phyloP scores from a whole-genome alignment of 768 basidiomycete species.

The Rickenella mellea region DNA sequence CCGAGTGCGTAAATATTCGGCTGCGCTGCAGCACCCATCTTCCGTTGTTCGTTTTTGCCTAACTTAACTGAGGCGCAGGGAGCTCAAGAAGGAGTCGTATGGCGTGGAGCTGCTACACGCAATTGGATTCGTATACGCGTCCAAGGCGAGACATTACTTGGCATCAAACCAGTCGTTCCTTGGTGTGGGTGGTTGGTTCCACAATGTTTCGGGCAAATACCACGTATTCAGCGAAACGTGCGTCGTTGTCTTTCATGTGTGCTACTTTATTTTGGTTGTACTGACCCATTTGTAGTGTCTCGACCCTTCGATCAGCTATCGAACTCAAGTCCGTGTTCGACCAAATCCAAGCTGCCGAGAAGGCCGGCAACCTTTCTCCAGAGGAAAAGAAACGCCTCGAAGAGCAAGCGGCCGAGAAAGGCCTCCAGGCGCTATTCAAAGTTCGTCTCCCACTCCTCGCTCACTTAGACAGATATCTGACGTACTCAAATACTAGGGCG shows the following conservation, averaged over 20 bases:
- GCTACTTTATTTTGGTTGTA: not conserved
- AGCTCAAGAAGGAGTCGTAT: conserved; percentile 79
- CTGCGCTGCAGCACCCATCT: no score
- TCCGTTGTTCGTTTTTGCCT: conserved; percentile 2
- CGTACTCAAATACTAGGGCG: no score
- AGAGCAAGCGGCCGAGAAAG: conserved; percentile 91
- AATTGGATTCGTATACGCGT: conserved; percentile 76
- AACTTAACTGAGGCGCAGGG: conserved; percentile 30
- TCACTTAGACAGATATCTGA: not conserved
- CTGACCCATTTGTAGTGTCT: conserved; percentile 44
- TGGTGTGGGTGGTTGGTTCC: conserved; percentile 88
- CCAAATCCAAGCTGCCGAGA: conserved; percentile 85
- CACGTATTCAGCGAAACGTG: conserved; percentile 92
- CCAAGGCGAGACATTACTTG: conserved; percentile 76
- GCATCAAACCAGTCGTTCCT: conserved; percentile 62
- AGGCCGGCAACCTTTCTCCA: conserved; percentile 65
- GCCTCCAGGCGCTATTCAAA: conserved; percentile 85
- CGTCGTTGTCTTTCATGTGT: conserved; percentile 19
- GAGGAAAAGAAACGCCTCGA: conserved; percentile 80
- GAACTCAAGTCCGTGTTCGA: conserved; percentile 87
- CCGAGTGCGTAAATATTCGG: conserved; percentile 61
- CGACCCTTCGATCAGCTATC: conserved; percentile 76
- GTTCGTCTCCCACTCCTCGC: conserved; percentile 23
- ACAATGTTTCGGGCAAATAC: conserved; percentile 87
- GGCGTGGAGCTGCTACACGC: conserved; percentile 80